phyloP scores from a whole-genome alignment of 2,329 filamentous ascomycete species.

The Phyllosticta citribraziliensis region DNA sequence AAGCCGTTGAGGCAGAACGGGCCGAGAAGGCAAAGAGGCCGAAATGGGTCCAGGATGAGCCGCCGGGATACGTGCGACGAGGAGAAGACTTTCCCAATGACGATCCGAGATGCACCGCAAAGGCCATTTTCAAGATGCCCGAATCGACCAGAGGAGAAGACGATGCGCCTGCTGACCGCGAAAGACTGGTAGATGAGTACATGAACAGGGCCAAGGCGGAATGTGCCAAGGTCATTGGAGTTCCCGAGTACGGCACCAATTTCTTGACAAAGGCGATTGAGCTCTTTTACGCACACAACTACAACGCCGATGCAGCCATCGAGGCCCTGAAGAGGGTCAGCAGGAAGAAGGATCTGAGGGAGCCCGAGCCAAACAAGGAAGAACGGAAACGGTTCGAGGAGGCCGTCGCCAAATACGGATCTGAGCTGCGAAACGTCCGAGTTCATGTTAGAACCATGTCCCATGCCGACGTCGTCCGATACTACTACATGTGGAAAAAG shows the following conservation, averaged over 20 bases:
- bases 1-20: slow-evolving; percentile 73
- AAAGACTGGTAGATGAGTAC: slow-evolving; percentile 62
- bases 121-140: slow-evolving; percentile 70
- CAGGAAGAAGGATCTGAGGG: slow-evolving; percentile 63
- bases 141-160: slow-evolving; percentile 35
- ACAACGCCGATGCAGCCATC: slow-evolving; percentile 61
- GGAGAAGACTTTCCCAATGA: slow-evolving; percentile 69
- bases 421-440: slow-evolving; percentile 74
- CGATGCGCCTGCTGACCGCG: slow-evolving; percentile 33
- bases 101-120: slow-evolving; percentile 65
- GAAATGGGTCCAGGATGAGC: slow-evolving; percentile 90
- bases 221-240: slow-evolving; percentile 56
- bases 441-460: slow-evolving; percentile 77
- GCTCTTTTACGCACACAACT: slow-evolving; percentile 61
- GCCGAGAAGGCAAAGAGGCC: slow-evolving; percentile 70
- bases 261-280: slow-evolving; percentile 75
- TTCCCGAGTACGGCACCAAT: slow-evolving; percentile 72
- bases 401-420: slow-evolving; percentile 79
- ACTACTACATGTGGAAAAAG: slow-evolving; percentile 99
- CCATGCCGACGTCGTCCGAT: slow-evolving; percentile 74
- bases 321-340: slow-evolving; percentile 59
- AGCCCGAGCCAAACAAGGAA: slow-evolving; percentile 66
- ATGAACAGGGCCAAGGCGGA: slow-evolving; percentile 55
- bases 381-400: slow-evolving; percentile 90
- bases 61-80: slow-evolving; percentile 71